phyloP scores from a whole-genome alignment of 2,329 filamentous ascomycete species.

The Diaporthe longicolla region DNA sequence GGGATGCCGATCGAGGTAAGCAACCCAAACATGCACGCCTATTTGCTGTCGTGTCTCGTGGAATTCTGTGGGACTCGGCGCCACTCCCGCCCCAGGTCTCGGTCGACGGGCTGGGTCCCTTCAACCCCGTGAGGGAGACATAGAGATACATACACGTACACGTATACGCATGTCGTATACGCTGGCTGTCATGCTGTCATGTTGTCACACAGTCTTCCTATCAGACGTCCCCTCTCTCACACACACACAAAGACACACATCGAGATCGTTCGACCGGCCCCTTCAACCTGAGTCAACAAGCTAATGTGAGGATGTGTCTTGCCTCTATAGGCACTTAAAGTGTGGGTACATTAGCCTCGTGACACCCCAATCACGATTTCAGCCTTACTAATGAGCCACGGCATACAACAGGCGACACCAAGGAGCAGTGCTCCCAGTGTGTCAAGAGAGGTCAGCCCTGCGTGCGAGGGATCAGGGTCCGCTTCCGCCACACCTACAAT shows the following conservation, averaged over 20 bases:
- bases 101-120: too few relatives aligned
- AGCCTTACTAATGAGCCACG: slow-evolving; percentile 11
- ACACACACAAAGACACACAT: neutral
- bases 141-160: neutral
- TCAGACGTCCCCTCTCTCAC: neutral
- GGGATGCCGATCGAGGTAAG: slow-evolving; percentile 30
- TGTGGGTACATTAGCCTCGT: slow-evolving; percentile 20
- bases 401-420: slow-evolving; percentile 15
- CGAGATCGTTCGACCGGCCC: slow-evolving; percentile 4
- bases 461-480: slow-evolving; percentile 36
- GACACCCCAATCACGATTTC: neutral
- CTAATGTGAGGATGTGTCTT: slow-evolving; percentile 12
- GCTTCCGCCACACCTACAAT: slow-evolving; percentile 39
- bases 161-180: too few relatives aligned
- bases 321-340: slow-evolving; percentile 13
- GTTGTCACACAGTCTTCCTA: neutral
- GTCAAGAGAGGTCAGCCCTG: slow-evolving; percentile 37
- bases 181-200: neutral
- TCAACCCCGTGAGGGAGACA: too few relatives aligned
- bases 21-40: neutral
- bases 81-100: neutral
- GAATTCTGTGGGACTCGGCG: slow-evolving; percentile 3
- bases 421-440: slow-evolving; percentile 38
- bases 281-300: neutral
- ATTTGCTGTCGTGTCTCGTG: neutral